These are phyloP conservation scores for Dalbergia cultrata DNA, from an alignment of 306 rosid species.

Conservation along the genomic window DNA sequence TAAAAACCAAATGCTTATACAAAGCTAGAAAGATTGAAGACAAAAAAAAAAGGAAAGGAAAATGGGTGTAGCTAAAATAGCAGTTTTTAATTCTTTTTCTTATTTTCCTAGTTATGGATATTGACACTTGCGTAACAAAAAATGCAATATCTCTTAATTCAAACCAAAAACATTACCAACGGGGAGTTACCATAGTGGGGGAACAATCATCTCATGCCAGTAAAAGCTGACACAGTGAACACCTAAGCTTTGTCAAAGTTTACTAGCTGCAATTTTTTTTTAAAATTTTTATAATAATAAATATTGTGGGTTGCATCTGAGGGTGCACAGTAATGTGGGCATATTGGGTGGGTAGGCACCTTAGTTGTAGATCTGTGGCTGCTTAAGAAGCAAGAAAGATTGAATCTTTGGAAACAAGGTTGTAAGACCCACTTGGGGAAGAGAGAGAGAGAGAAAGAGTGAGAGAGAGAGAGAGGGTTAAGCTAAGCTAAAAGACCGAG, in stretches of 20 bases:
- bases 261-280: neutral
- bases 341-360: slow-evolving; percentile 33
- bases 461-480: too few relatives aligned
- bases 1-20: slow-evolving; percentile 53
- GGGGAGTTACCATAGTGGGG: neutral
- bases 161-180: slow-evolving; percentile 32
- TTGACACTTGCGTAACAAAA: neutral
- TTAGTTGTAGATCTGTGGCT: slow-evolving; percentile 43
- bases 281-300: slow-evolving; percentile 1
- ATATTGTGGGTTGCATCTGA: slow-evolving; percentile 27
- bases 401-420: slow-evolving; percentile 52
- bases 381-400: slow-evolving; percentile 59
- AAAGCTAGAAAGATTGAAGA: slow-evolving; percentile 42
- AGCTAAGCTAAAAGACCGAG: neutral
- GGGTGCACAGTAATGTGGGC: slow-evolving; percentile 28
- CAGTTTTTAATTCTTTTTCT: slow-evolving; percentile 14
- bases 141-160: slow-evolving; percentile 11
- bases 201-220: slow-evolving; percentile 48
- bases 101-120: slow-evolving; percentile 36
- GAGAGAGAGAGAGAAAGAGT: neutral
- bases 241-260: slow-evolving; percentile 47
- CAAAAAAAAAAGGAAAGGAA: neutral
- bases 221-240: slow-evolving; percentile 37
- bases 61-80: slow-evolving; percentile 40
- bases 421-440: slow-evolving; percentile 42